Conservation (phyloP, 768 basidiomycete species). For the Boletus rubropictus region DNA sequence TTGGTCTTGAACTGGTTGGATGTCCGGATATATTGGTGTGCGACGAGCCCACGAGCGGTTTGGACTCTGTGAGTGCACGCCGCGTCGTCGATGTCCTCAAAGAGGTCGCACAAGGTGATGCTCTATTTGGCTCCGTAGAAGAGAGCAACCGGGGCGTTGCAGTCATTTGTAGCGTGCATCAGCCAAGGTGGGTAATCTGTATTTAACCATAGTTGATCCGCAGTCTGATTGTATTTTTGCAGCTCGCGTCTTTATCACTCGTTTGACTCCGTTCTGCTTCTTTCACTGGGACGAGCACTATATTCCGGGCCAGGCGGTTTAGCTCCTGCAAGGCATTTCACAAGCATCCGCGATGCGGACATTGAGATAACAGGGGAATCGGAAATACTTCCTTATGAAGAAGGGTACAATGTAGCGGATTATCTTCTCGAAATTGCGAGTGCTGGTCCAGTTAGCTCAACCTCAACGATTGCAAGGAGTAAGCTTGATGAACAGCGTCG, state of each 20-base stretch:
- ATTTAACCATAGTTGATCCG: neutral
- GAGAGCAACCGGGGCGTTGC: slow-evolving; percentile 58
- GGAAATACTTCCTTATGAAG: slow-evolving; percentile 49
- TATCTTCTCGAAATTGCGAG: slow-evolving; percentile 86
- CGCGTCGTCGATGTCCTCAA: slow-evolving; percentile 74
- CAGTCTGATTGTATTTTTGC: neutral
- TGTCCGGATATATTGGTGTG: slow-evolving; percentile 79
- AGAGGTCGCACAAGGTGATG: slow-evolving; percentile 55
- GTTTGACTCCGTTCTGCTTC: slow-evolving; percentile 75
- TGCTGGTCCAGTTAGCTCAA: slow-evolving; percentile 48
- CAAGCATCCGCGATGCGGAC: slow-evolving; percentile 23
- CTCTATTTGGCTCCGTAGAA: slow-evolving; percentile 18
- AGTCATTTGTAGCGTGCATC: slow-evolving; percentile 83
- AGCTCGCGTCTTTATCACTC: slow-evolving; percentile 81
- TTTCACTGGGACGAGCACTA: slow-evolving; percentile 70
- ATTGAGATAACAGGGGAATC: slow-evolving; percentile 33
- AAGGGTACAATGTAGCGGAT: slow-evolving; percentile 90
- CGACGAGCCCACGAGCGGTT: slow-evolving; percentile 79
- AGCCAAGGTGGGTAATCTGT: slow-evolving; percentile 54
- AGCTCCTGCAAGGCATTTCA: slow-evolving; percentile 64
- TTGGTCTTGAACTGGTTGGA: slow-evolving; percentile 84
- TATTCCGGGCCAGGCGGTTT: slow-evolving; percentile 77
- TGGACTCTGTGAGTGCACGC: slow-evolving; percentile 85
- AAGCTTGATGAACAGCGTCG: neutral
- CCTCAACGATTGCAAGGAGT: slow-evolving; percentile 18